Evolutionary conservation across 257 asterid genomes (phyloP), one percentile per base, ranked within the genome.

Genomic region (Salvia rosmarinus): DNA sequence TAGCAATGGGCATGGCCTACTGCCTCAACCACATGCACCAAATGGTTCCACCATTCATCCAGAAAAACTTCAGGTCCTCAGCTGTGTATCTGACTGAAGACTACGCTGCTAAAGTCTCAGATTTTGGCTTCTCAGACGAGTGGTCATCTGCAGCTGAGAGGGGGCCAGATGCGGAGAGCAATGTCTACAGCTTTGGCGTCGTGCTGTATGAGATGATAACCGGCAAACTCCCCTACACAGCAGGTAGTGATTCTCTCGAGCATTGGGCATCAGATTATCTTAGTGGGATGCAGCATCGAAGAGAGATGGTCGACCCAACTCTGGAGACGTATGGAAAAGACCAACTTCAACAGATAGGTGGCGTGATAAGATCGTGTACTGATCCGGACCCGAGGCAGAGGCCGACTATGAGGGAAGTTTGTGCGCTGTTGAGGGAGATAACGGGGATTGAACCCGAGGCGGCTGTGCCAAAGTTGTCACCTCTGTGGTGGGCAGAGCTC

Each of bases 401-500:
- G 68, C 90, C 86, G 46, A 64, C 28, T 5, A 92, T 85, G 88
- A 70, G 49, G 7, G 95, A 85, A 72, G 83, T 84, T 64, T 77
- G 87, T 4, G 84, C 46, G 2, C 68, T 81, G 50, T 44, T 92
- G 82, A 88, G 91, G 83, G 88, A 82, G 78, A 83, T 87, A 61
- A 92, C 95, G 1, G 88, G 81, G 21, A 84, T 92, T 13, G 91
- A 77, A 14, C 88, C 90, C 0, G 95, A 88, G 61, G 95, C 73
- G 16, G 98, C 96, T 5, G 73, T 80, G 56, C 96, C 96, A 9
- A 82, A 67, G 77, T 43, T 85, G 3, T 90, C 96, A 28, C 91
- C 92, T 44, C 96, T 90, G 52, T 89, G 96, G 98, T 90, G 96
- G 98, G 95, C 98, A n/a, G 98, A 90, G 68, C 86, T 92, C 13